A percentile compares a stretch with the other conserved stretches of the same genome.
These are phyloP conservation scores for Aspergillus campestris DNA, from an alignment of 495 filamentous ascomycete species.

Conservation along the genomic window DNA sequence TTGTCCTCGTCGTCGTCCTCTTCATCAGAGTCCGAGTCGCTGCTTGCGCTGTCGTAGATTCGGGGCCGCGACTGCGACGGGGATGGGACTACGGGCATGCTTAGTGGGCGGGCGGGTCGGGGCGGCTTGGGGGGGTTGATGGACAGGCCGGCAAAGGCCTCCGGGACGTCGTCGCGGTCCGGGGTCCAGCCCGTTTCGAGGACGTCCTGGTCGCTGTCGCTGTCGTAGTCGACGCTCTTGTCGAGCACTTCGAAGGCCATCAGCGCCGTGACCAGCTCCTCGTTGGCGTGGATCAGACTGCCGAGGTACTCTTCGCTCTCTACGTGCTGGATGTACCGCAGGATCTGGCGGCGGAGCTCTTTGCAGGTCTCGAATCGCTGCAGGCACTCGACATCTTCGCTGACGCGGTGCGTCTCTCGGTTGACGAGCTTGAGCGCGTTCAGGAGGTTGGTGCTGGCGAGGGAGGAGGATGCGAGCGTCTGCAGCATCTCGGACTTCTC, in stretches of 20 bases:
- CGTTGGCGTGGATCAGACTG: slow-evolving; percentile 71
- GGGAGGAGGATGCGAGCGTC: slow-evolving; percentile 73
- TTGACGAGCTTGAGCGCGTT: slow-evolving; percentile 90
- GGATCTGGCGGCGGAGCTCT: slow-evolving; percentile 66
- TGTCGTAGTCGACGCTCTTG: slow-evolving; percentile 92
- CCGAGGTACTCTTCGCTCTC: slow-evolving; percentile 77
- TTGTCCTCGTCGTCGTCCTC: slow-evolving; percentile 61
- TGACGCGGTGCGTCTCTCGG: slow-evolving; percentile 78
- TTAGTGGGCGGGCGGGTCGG: slow-evolving; percentile 24
- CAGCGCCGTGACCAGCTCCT: slow-evolving; percentile 79
- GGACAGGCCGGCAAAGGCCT: slow-evolving; percentile 32
- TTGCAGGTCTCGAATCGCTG: slow-evolving; percentile 82
- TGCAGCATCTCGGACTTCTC: slow-evolving; percentile 80
- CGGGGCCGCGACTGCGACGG: slow-evolving; percentile 16
- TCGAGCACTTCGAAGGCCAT: slow-evolving; percentile 93
- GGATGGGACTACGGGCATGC: slow-evolving; percentile 21
- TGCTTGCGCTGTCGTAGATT: slow-evolving; percentile 22
- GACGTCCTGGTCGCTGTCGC: slow-evolving; percentile 68
- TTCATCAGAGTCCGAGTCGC: slow-evolving; percentile 39
- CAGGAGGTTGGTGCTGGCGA: slow-evolving; percentile 82
- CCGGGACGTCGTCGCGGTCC: slow-evolving; percentile 22
- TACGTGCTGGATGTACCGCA: slow-evolving; percentile 84
- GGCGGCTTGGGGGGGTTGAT: slow-evolving; percentile 38
- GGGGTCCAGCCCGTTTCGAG: slow-evolving; percentile 30
- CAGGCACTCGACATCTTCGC: slow-evolving; percentile 68